Percentiles rank a stretch among this genome's conserved stretches.
These are phyloP conservation scores for Geranomyces michiganensis DNA, from an alignment of 192 early-diverging fungal species.

Conservation along the genomic window DNA sequence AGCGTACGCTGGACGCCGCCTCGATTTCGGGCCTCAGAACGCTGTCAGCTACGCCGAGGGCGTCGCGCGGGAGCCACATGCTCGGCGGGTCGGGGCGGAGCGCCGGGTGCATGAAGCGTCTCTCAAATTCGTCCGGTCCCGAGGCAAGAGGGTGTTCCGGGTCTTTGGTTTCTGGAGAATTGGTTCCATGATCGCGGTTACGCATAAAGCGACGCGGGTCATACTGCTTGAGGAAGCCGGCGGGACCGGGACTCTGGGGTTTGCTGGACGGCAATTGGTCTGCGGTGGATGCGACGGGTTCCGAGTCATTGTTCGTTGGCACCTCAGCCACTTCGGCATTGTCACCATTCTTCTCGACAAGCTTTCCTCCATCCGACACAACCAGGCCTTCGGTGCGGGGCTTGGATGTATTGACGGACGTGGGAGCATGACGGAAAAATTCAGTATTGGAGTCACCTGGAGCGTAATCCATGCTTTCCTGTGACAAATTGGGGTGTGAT, in stretches of 20 bases:
- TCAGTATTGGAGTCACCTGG: neutral
- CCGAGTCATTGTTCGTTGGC: neutral
- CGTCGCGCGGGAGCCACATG: slow-evolving; percentile 25
- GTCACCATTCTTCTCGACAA: no score
- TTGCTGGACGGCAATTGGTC: neutral
- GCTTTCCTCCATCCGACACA: no score
- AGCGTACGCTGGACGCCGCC: neutral
- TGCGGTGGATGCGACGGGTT: neutral
- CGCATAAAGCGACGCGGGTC: neutral
- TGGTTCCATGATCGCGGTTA: neutral
- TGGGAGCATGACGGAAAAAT: neutral
- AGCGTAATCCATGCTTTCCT: neutral
- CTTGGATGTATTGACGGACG: neutral
- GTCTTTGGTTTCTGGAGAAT: neutral
- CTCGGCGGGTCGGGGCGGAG: slow-evolving; percentile 18
- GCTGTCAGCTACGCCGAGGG: neutral
- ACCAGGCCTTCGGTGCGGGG: no score
- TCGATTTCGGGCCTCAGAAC: neutral
- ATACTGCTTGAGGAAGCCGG: neutral
- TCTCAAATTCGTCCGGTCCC: slow-evolving; percentile 28
- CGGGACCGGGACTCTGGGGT: neutral
- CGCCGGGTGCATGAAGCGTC: slow-evolving; percentile 29
- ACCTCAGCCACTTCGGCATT: no score
- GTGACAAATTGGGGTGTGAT: neutral
- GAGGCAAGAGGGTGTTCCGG: neutral